Conservation (phyloP, 2,329 filamentous ascomycete genomes). For the Nakataea oryzae region DNA sequence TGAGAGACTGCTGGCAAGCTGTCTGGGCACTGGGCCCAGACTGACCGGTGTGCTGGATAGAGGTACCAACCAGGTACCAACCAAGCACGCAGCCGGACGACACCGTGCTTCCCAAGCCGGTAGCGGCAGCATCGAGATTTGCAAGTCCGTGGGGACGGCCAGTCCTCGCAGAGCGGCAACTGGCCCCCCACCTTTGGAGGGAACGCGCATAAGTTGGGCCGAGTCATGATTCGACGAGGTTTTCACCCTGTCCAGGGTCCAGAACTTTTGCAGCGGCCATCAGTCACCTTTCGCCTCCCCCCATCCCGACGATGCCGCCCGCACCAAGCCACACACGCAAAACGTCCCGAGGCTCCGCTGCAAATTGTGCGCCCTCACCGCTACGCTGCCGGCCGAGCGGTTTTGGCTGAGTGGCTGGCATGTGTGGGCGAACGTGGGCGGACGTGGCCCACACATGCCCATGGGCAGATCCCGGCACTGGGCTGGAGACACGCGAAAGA, state of each 20-base stretch:
- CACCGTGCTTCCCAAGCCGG: neutral
- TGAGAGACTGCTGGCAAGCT: too few relatives aligned
- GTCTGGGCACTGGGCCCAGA: too few relatives aligned
- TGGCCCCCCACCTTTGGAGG: neutral
- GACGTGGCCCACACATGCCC: neutral
- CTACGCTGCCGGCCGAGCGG: neutral
- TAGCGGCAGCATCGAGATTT: neutral
- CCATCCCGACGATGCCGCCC: neutral
- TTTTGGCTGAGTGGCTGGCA: neutral
- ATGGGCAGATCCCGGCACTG: neutral
- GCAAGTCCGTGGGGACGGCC: neutral
- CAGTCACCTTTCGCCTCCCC: neutral
- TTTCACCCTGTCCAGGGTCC: neutral
- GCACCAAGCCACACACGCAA: neutral
- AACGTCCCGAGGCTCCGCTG: neutral
- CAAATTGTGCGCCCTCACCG: neutral
- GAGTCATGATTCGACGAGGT: neutral
- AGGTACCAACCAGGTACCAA: neutral
- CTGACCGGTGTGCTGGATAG: too few relatives aligned
- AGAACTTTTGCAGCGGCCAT: neutral
- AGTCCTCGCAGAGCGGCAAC: neutral
- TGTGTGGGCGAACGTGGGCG: neutral
- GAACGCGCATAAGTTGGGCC: neutral
- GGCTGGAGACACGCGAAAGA: neutral
- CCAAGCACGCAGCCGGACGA: neutral